A percentile compares a stretch with the other conserved stretches of the same genome.
phyloP scores from a whole-genome alignment of 495 filamentous ascomycete species.

The Aspergillus baeticus region DNA sequence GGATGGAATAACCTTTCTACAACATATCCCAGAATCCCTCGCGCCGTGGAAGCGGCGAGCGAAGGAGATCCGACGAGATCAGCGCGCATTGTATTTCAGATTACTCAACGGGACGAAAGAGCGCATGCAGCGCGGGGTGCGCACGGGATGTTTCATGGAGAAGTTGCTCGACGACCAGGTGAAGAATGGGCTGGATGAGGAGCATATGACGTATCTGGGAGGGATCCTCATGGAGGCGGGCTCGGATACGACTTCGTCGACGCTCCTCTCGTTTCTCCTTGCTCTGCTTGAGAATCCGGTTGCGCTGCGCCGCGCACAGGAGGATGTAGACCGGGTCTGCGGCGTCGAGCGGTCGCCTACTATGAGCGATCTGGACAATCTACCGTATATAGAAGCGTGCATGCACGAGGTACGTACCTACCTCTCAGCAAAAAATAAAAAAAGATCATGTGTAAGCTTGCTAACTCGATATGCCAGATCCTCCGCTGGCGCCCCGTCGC shows the following conservation, averaged over 20 bases:
- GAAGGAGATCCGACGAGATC: not conserved
- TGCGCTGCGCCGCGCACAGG: not conserved
- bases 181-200: not conserved
- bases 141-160: conserved; percentile 6
- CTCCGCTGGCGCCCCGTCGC: conserved; percentile 6
- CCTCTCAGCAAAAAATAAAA: too few species aligned
- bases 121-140: not conserved
- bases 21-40: not conserved
- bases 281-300: not conserved
- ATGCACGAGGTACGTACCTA: conserved; percentile 10
- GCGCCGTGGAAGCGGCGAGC: not conserved
- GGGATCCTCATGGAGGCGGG: conserved; percentile 6
- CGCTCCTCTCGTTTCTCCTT: conserved; percentile 1
- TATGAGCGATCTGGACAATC: not conserved
- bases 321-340: not conserved
- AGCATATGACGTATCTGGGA: conserved; percentile 1
- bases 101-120: not conserved
- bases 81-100: not conserved
- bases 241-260: conserved; percentile 3
- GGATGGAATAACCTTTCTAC: not conserved
- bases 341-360: not conserved
- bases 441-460: not conserved
- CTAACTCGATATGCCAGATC: not conserved
- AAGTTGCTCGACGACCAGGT: not conserved
- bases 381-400: conserved; percentile 4